Conservation (phyloP, 169 alveolate genomes). For the Cryptosporidium bovis region DNA sequence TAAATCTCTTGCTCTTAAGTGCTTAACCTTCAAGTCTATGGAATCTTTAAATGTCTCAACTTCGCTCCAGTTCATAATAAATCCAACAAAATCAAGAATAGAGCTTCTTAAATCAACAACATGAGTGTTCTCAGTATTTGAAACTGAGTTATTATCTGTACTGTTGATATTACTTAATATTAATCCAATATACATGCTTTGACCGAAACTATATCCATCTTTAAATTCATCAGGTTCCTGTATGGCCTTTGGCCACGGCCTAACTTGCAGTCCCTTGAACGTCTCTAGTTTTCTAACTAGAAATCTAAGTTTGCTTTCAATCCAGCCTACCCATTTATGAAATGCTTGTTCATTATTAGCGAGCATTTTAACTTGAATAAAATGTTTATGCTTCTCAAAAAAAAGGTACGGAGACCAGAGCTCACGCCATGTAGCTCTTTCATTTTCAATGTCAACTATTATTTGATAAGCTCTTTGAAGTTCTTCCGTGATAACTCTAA, state of each 20-base stretch:
- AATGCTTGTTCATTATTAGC: slow-evolving; percentile 82
- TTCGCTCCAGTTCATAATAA: slow-evolving; percentile 74
- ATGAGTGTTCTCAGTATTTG: slow-evolving; percentile 21
- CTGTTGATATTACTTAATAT: slow-evolving; percentile 12
- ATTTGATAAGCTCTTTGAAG: slow-evolving; percentile 84
- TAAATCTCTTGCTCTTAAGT: slow-evolving; percentile 43
- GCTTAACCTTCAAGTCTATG: slow-evolving; percentile 58
- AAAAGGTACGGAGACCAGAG: slow-evolving; percentile 82
- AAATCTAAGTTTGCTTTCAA: slow-evolving; percentile 85
- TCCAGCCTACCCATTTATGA: slow-evolving; percentile 86
- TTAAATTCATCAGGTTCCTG: slow-evolving; percentile 52
- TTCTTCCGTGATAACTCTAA: slow-evolving; percentile 92
- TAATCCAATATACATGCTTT: slow-evolving; percentile 69
- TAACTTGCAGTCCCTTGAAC: slow-evolving; percentile 81
- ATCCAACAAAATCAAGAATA: slow-evolving; percentile 70
- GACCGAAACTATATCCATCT: slow-evolving; percentile 64
- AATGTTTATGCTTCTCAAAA: slow-evolving; percentile 83
- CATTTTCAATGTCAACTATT: slow-evolving; percentile 77
- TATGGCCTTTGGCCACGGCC: slow-evolving; percentile 83
- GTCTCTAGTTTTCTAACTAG: slow-evolving; percentile 84
- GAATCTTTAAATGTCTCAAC: slow-evolving; percentile 63
- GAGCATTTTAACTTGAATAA: slow-evolving; percentile 83
- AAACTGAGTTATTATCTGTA: not conserved
- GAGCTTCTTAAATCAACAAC: slow-evolving; percentile 74
- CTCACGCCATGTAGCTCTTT: slow-evolving; percentile 79